Conservation (phyloP, 495 filamentous ascomycete genomes). For the Glonium stellatum region DNA sequence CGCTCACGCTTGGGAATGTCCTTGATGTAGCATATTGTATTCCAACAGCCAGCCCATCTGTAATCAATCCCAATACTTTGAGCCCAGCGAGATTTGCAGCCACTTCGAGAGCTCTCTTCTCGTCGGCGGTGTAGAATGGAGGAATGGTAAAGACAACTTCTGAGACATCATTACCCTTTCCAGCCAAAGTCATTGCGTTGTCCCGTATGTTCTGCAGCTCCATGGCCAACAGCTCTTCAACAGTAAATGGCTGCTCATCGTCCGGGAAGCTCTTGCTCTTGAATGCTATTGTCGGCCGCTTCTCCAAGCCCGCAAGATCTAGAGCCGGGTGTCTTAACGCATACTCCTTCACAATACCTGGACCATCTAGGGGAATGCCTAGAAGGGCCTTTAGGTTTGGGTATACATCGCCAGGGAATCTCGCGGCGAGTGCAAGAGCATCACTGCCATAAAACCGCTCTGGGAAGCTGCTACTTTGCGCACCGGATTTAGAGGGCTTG, state of each 20-base stretch:
- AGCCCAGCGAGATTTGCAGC: conserved; percentile 84
- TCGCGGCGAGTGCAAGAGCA: conserved; percentile 75
- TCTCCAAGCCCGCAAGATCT: conserved; percentile 46
- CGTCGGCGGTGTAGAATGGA: conserved; percentile 81
- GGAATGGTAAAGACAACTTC: conserved; percentile 88
- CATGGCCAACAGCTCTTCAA: conserved; percentile 96
- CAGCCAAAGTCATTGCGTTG: conserved; percentile 81
- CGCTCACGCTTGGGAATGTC: conserved; percentile 74
- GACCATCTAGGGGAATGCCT: conserved; percentile 55
- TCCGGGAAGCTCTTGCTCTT: conserved; percentile 64
- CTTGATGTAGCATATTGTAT: conserved; percentile 90
- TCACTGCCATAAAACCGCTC: conserved; percentile 89
- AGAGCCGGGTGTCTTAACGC: conserved; percentile 64
- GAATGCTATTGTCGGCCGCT: conserved; percentile 66
- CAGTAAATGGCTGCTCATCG: conserved; percentile 63
- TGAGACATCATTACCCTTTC: conserved; percentile 63
- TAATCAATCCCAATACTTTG: conserved; percentile 74
- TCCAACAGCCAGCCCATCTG: conserved; percentile 86
- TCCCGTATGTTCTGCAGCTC: conserved; percentile 79
- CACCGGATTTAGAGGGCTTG: conserved; percentile 60
- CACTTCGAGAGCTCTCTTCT: conserved; percentile 74
- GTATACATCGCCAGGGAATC: conserved; percentile 90
- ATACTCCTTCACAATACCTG: conserved; percentile 57
- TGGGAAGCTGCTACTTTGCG: conserved; percentile 58
- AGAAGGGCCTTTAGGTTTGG: conserved; percentile 84